Evolutionary conservation across 192 early-diverging fungal genomes (phyloP), one percentile per base, ranked within the genome.

Genomic region (Podochytrium sp.): DNA sequence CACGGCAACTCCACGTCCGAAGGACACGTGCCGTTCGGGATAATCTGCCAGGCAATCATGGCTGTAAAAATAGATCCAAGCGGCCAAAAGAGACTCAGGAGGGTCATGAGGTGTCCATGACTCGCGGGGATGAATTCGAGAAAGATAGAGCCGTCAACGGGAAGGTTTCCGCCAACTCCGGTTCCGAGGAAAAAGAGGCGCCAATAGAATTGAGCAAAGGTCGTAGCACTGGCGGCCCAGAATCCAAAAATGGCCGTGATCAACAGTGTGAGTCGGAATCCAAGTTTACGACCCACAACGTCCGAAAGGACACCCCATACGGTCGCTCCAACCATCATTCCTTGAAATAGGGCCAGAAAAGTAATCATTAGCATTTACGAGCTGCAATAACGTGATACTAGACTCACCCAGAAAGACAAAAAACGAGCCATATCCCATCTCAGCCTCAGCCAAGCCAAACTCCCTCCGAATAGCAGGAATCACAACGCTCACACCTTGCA

Each of bases 71-170:
- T 87, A 18, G 92, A 91, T 2, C 93, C 94, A 56, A 92, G 79
- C 1, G 94, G 93, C 60, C 93, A 96, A 58, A 96, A 94, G 10
- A 93, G 82, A 3, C 92, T 93, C 67, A 96, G 83, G 50, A 96
- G 84, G 0, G 93, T 96, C 74, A 96, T 81, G 42, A 94, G 80
- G 66, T 93, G 87, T 63, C 92, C 92, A 61, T 92, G 84, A 59
- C 89, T 84, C 53, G 87, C 83, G 29, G 94, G 94, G 35, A 93
- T 82, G 61, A 94, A 94, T 81, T 96, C 93, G 2, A 96, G 85
- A 58, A 94, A 96, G 18, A 96, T 76, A 33, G 92, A 88, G 14
- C 92, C 82, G 82, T 89, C 86, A 32, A 83, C 82, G 14, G 88
- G 87, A 58, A 90, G 76, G 68, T 90, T 90, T 18, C 88, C 82